Percentiles rank a stretch among this genome's conserved stretches.
Evolutionary conservation across 257 asterid species (phyloP).

Genomic region (Cinchona pubescens): DNA sequence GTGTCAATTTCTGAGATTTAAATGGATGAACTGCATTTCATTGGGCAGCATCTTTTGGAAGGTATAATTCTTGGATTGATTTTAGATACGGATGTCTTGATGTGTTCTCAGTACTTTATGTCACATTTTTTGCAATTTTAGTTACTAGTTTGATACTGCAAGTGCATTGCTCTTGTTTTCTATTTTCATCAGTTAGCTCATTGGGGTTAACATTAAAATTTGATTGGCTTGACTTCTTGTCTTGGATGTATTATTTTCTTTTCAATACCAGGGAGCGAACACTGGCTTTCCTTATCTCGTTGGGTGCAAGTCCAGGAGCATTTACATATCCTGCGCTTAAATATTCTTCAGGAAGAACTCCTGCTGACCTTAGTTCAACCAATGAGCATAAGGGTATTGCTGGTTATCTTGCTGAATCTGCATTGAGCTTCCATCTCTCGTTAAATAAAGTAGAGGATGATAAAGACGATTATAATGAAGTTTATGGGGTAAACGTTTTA

Average conservation of each 20-base stretch:
- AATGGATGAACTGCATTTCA: slow-evolving; percentile 97
- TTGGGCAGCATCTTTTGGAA: slow-evolving; percentile 94
- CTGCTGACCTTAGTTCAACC: slow-evolving; percentile 81
- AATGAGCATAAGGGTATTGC: slow-evolving; percentile 95
- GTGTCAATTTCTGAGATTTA: slow-evolving; percentile 74
- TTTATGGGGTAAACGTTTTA: slow-evolving; percentile 33
- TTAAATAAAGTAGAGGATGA: slow-evolving; percentile 57
- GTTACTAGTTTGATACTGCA: background rate
- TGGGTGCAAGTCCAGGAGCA: slow-evolving; percentile 70
- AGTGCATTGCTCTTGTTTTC: background rate
- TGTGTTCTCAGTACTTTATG: background rate
- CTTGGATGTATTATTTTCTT: slow-evolving; percentile 19
- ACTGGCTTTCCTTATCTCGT: slow-evolving; percentile 69
- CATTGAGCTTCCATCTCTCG: slow-evolving; percentile 63
- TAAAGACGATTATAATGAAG: slow-evolving; percentile 34
- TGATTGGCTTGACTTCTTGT: slow-evolving; percentile 10
- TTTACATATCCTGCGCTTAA: slow-evolving; percentile 77
- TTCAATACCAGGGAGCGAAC: slow-evolving; percentile 58
- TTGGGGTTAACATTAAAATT: slow-evolving; percentile 18
- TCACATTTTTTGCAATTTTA: background rate
- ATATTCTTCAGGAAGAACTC: slow-evolving; percentile 61
- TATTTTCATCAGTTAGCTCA: slow-evolving; percentile 6
- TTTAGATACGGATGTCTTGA: background rate
- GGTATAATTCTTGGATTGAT: slow-evolving; percentile 37
- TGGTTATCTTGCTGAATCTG: slow-evolving; percentile 79